These are phyloP conservation scores for Euphorbia pulcherrima DNA, from an alignment of 345 rosid species.

Conservation along the genomic window DNA sequence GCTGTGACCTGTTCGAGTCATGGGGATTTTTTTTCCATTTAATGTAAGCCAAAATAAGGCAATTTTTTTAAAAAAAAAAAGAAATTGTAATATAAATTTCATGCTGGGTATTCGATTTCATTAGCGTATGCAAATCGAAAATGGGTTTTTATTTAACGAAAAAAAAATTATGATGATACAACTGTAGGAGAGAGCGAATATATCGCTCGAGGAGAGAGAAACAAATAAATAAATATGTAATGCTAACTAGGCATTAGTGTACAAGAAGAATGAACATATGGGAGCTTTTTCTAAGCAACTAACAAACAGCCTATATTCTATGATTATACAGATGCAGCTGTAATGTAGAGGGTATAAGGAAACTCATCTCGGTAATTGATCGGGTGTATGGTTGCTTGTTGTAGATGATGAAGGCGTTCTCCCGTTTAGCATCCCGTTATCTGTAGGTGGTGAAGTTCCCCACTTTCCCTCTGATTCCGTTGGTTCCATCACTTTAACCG, in stretches of 20 bases:
- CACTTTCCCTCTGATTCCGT: constrained; percentile 63
- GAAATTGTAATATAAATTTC: not conserved
- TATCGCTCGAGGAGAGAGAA: not conserved
- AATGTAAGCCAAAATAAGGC: too few species aligned
- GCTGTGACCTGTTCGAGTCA: too few species aligned
- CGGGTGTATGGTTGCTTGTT: constrained; percentile 70
- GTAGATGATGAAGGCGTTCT: constrained; percentile 70
- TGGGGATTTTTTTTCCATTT: too few species aligned
- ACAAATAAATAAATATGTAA: constrained; percentile 5
- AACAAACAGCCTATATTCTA: constrained; percentile 25
- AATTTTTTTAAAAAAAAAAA: too few species aligned
- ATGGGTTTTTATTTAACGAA: constrained; percentile 11
- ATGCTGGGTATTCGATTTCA: not conserved
- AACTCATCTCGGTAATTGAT: constrained; percentile 61
- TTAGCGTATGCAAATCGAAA: not conserved
- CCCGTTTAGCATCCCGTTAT: constrained; percentile 60
- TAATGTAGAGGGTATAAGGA: not conserved
- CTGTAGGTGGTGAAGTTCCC: constrained; percentile 57
- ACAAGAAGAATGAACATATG: constrained; percentile 37
- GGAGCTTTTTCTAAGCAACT: constrained; percentile 3
- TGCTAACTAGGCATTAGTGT: constrained; percentile 16
- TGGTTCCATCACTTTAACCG: constrained; percentile 74
- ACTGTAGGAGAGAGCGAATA: constrained; percentile 12
- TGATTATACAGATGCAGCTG: constrained; percentile 16
- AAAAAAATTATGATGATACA: constrained; percentile 15